Evolutionary conservation across 805 yeast genomes (phyloP), one percentile per base, ranked within the genome.

Genomic region (Lipomyces kockii): DNA sequence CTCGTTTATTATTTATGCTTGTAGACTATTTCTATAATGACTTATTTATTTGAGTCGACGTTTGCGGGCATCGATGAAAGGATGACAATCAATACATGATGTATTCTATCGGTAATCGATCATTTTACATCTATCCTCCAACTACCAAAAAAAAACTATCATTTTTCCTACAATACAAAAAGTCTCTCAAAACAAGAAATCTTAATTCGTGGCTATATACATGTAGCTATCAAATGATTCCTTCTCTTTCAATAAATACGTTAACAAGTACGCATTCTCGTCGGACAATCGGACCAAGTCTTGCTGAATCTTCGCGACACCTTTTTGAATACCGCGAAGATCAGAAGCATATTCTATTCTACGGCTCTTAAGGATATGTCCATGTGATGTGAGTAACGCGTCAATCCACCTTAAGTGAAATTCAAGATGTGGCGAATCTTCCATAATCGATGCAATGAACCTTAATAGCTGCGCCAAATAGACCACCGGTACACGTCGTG

Each of bases 401-500:
- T 88, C 86, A 43, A 94, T 83, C 98, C 99, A 95, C 11, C 89
- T 72, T 70, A 95, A 77, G 73, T 88, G 87, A 80, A 88, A 92
- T 79, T 95, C 98, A 29, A 94, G 76, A 78, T 95, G 98, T 43
- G 86, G 92, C 5, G 92, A 86, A 2, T 88, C 90, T 76, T 84
- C 84, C 46, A 87, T 83, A 70, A 85, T 83, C 54, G 85, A 84
- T 1, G 91, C 95, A 73, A 95, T 83, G 69, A 91, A 92, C 43
- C 81, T 79, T 57, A 95, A 77, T 46, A 94, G 74, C 65, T 89
- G 84, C 54, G 87, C 83, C 57, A 92, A 83, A 73, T 95, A 94
- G 0, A 92, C 89, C 0, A 82, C 81, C 0, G 99, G 99, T 22
- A 94, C 75, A 60, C 85, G 90, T n/a, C 82, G 77, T 7, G 89